phyloP scores from a whole-genome alignment of 1,139 yeast genomes.

The Lodderomyces oxycetoniae region DNA sequence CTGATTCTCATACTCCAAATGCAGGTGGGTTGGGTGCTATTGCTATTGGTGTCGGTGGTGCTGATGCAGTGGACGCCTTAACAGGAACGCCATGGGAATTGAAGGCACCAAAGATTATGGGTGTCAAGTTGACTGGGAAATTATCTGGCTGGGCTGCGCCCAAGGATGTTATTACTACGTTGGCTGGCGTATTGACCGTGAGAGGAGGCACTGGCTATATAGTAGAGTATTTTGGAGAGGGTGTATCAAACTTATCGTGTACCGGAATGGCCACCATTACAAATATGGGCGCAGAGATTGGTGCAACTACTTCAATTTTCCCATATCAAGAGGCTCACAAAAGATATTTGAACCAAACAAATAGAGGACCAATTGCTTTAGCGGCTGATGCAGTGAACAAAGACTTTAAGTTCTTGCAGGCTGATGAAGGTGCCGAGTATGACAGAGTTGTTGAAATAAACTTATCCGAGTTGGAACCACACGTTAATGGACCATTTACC shows the following conservation, averaged over 20 bases:
- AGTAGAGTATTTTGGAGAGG: slow-evolving; percentile 94
- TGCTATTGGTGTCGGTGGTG: slow-evolving; percentile 99
- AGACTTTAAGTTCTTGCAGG: slow-evolving; percentile 58
- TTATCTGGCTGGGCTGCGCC: slow-evolving; percentile 93
- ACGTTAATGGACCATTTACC: slow-evolving; percentile 91
- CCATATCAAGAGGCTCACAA: slow-evolving; percentile 89
- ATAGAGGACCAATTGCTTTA: slow-evolving; percentile 74
- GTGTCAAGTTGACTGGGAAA: slow-evolving; percentile 85
- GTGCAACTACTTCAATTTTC: slow-evolving; percentile 96
- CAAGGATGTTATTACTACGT: slow-evolving; percentile 85
- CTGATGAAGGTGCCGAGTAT: slow-evolving; percentile 79
- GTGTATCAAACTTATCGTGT: slow-evolving; percentile 79
- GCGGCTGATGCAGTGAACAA: slow-evolving; percentile 67
- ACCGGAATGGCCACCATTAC: slow-evolving; percentile 99
- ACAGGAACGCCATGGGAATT: slow-evolving; percentile 99
- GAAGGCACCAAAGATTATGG: slow-evolving; percentile 90
- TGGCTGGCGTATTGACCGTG: slow-evolving; percentile 88
- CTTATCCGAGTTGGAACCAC: slow-evolving; percentile 73
- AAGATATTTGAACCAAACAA: slow-evolving; percentile 75
- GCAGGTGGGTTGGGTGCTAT: slow-evolving; percentile 98
- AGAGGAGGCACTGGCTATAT: slow-evolving; percentile 97
- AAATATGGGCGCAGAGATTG: slow-evolving; percentile 99
- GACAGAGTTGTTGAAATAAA: slow-evolving; percentile 81
- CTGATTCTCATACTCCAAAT: slow-evolving; percentile 96
- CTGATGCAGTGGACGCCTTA: slow-evolving; percentile 95